Percentiles rank a stretch among this genome's conserved stretches.
phyloP scores from a whole-genome alignment of 148 eudicot species.

The Rhododendron griersonianum region DNA sequence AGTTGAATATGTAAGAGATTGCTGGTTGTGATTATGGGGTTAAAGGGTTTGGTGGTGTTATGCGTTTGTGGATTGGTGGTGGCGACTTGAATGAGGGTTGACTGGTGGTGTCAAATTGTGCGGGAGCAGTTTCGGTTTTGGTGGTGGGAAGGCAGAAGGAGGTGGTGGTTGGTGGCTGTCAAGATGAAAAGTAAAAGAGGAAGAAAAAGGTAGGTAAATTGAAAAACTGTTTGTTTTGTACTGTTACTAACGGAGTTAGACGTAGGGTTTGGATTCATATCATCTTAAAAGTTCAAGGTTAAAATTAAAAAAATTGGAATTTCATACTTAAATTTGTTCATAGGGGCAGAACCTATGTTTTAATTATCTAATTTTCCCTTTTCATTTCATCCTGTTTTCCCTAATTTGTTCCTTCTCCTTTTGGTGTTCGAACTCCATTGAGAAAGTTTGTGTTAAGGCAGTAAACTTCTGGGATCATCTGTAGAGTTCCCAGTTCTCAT shows the following conservation, averaged over 20 bases:
- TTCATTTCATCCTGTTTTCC: background rate
- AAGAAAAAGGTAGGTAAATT: background rate
- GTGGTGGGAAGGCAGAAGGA: background rate
- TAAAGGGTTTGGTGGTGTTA: background rate
- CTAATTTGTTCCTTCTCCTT: background rate
- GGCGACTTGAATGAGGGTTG: background rate
- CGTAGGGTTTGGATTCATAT: background rate
- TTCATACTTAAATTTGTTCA: background rate
- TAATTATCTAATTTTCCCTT: background rate
- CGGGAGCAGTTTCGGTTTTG: background rate
- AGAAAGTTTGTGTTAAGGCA: background rate
- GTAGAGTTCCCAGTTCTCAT: background rate
- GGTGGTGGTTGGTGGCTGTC: background rate
- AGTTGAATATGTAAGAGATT: background rate
- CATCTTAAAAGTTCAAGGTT: background rate
- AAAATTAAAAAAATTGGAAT: too few species aligned
- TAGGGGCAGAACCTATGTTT: background rate
- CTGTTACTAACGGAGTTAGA: background rate
- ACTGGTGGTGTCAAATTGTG: background rate
- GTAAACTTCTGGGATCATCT: background rate
- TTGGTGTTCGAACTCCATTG: background rate
- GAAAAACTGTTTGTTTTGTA: background rate
- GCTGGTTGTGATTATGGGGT: background rate
- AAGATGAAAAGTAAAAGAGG: background rate
- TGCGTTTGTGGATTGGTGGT: background rate